Evolutionary conservation across 805 yeast genomes (phyloP), one percentile per base, ranked within the genome.

Genomic region (Myxozyma geophila): DNA sequence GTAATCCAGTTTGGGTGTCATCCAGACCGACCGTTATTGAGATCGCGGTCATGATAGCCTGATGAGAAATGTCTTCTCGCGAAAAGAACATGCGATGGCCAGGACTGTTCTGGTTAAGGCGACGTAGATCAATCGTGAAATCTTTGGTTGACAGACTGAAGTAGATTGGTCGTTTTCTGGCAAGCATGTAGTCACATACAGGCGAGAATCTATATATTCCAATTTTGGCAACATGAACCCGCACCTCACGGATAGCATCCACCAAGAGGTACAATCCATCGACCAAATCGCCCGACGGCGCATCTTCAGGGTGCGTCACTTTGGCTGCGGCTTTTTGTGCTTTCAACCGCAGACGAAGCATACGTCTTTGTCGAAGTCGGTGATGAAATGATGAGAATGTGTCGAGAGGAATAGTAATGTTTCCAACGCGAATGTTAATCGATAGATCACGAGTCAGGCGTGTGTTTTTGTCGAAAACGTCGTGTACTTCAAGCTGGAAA

Each of bases 61-160:
- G 81, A 63, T 78, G 81, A 3, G 81, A 80, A n/a, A 70, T 61
- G 46, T 76, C 79, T 21, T 64, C 70, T 2, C 66, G 65, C 8
- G 70, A 70, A 63, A 75, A 78, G 44, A 72, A 65, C 64, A 78
- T 70, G 65, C 75, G 72, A 69, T 78, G 79, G 0, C 79, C 80
- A 10, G 80, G 78, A 55, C 75, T 74, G 41, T 70, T 67, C 7
- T 81, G 74, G 62, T 75, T 78, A 66, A 78, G 72, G 5, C 81
- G 71, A 52, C 80, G 70, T 28, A 78, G 52, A 56, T 77, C 79
- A 44, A 78, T 61, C 15, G 71, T 68, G 55, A 77, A 46, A 60
- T 79, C 81, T 52, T 75, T 72, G 58, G 74, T 72, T 21, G 72
- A 37, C 35, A 58, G 61, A 43, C 50, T 47, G 36, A 60, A 54